These are phyloP conservation scores for Thymus mandschuricus DNA, from an alignment of 257 asterid genomes.

Conservation along the genomic window DNA sequence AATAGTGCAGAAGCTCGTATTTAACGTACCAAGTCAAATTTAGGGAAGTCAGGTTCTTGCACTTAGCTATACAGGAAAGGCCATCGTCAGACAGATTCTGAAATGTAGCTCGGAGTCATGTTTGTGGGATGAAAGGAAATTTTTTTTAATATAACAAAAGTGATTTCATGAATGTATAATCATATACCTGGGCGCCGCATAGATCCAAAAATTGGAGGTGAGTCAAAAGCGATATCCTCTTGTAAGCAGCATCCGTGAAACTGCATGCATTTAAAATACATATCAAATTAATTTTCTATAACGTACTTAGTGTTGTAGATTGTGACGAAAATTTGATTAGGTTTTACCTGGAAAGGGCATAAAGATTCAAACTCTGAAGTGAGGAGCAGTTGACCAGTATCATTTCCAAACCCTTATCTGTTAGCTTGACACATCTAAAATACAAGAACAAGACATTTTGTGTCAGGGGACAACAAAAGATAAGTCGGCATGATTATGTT, in stretches of 20 bases:
- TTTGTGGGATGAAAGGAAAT: conserved; percentile 9
- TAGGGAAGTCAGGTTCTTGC: conserved; percentile 68
- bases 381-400: conserved; percentile 69
- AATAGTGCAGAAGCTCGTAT: neutral
- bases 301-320: conserved; percentile 17
- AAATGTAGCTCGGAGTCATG: conserved; percentile 33
- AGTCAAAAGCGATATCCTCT: conserved; percentile 60
- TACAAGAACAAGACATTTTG: conserved; percentile 21
- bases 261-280: conserved; percentile 43
- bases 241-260: conserved; percentile 82
- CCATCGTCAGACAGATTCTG: conserved; percentile 94
- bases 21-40: conserved; percentile 80
- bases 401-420: conserved; percentile 74
- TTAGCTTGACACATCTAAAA: conserved; percentile 80
- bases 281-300: neutral
- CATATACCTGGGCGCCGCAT: conserved; percentile 95
- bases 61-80: conserved; percentile 75
- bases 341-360: conserved; percentile 85
- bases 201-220: conserved; percentile 78
- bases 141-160: neutral
- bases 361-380: conserved; percentile 82
- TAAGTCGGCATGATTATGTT: neutral
- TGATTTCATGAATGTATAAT: conserved; percentile 12
- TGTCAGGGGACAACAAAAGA: conserved; percentile 9
- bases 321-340: neutral